Evolutionary conservation across 257 asterid genomes (phyloP).

Genomic region (Gardenia jasminoides): DNA sequence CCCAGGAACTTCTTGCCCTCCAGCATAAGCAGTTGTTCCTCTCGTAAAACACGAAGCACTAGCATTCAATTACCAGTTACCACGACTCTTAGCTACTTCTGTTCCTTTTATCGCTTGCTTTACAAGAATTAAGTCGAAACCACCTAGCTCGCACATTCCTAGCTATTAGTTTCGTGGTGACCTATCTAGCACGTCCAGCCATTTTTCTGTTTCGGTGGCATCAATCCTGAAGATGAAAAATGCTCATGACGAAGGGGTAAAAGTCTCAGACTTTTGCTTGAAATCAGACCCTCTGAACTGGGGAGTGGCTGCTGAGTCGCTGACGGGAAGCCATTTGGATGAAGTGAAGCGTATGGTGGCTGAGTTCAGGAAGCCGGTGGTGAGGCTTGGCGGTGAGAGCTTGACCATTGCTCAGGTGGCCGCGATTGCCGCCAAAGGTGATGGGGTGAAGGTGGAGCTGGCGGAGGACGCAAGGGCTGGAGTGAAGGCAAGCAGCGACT

Average conservation of each 20-base stretch:
- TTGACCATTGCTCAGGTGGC: conserved; percentile 84
- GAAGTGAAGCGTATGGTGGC: conserved; percentile 87
- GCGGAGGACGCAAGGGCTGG: conserved; percentile 73
- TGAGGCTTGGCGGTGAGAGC: conserved; percentile 73
- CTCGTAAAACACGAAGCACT: background rate
- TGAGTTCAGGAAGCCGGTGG: conserved; percentile 74
- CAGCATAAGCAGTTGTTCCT: background rate
- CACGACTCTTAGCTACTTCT: too few species aligned
- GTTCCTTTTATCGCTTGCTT: background rate
- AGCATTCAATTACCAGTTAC: background rate
- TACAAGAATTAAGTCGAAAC: background rate
- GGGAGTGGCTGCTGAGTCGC: conserved; percentile 74
- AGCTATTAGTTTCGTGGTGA: background rate
- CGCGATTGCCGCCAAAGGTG: conserved; percentile 59
- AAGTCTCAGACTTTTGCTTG: conserved; percentile 37
- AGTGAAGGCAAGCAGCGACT: conserved; percentile 92
- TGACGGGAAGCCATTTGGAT: conserved; percentile 80
- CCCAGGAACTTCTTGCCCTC: conserved; percentile 16
- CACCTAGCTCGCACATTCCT: too few species aligned
- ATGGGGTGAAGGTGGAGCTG: conserved; percentile 68
- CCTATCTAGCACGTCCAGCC: too few species aligned
- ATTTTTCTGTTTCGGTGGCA: background rate
- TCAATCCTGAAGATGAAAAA: conserved; percentile 20
- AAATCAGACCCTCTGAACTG: conserved; percentile 73
- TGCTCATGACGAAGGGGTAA: conserved; percentile 33